A percentile compares a stretch with the other conserved stretches of the same genome.
These are phyloP conservation scores for Singerocomus rubriflavus DNA, from an alignment of 1,284 basidiomycete genomes.

Conservation along the genomic window DNA sequence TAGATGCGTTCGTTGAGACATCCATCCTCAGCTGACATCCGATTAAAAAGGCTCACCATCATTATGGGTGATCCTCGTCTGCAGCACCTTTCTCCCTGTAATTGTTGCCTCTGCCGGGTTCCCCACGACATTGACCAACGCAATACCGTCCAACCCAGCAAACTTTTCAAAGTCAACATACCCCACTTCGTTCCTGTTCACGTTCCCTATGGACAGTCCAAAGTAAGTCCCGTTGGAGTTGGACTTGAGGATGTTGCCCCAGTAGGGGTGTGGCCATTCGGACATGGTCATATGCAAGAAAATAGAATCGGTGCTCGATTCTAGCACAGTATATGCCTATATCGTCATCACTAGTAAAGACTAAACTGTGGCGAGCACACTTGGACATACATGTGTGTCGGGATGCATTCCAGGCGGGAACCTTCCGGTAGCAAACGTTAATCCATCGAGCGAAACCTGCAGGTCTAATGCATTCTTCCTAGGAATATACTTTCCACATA, in stretches of 20 bases:
- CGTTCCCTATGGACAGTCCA: constrained; percentile 79
- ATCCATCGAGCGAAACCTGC: constrained; percentile 90
- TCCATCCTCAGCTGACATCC: neutral
- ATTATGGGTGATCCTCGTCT: constrained; percentile 92
- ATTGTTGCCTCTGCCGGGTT: constrained; percentile 79
- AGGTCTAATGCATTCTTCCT: constrained; percentile 66
- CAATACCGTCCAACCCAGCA: constrained; percentile 93
- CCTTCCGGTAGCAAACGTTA: constrained; percentile 77
- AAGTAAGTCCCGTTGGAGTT: constrained; percentile 99
- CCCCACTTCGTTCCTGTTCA: constrained; percentile 84
- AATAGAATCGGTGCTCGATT: constrained; percentile 89
- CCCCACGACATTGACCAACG: constrained; percentile 85
- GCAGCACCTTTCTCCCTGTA: constrained; percentile 74
- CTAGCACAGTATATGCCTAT: constrained; percentile 90
- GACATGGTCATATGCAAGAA: constrained; percentile 97
- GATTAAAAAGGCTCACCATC: constrained; percentile 58
- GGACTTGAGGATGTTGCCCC: constrained; percentile 93
- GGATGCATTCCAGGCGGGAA: constrained; percentile 92
- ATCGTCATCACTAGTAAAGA: constrained; percentile 1
- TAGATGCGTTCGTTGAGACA: neutral
- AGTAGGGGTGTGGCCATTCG: constrained; percentile 67
- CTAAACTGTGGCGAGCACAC: neutral
- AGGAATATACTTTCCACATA: constrained; percentile 52
- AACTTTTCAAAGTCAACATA: constrained; percentile 99
- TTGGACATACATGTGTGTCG: constrained; percentile 70